Conservation (phyloP, 768 basidiomycete species). For the Cytidiella melzeri region DNA sequence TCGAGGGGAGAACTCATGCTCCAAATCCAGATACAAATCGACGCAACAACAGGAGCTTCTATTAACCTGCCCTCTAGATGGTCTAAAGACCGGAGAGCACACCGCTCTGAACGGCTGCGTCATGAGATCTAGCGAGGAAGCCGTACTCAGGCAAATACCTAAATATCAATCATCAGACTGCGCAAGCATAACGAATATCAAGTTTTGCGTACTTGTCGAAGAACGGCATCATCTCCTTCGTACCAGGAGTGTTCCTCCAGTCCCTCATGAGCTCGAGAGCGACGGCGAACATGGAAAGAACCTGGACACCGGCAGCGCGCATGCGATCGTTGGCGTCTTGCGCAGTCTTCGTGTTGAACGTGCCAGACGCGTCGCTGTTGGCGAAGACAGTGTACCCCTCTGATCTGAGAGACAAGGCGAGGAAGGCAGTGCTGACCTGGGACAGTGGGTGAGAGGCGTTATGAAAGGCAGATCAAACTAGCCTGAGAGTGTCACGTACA, state of each 20-base stretch:
- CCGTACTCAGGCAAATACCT: slow-evolving; percentile 31
- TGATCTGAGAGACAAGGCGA: slow-evolving; percentile 38
- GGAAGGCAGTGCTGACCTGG: slow-evolving; percentile 44
- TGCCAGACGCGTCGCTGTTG: slow-evolving; percentile 42
- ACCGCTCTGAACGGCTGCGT: slow-evolving; percentile 25
- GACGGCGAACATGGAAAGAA: slow-evolving; percentile 40
- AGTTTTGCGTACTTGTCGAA: slow-evolving; percentile 35
- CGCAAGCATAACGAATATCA: background rate
- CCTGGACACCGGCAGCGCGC: slow-evolving; percentile 40
- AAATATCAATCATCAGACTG: background rate
- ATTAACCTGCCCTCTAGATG: too few relatives aligned
- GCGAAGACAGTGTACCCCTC: slow-evolving; percentile 45
- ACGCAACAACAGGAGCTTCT: too few relatives aligned
- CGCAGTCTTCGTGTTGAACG: slow-evolving; percentile 33
- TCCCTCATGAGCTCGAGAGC: slow-evolving; percentile 43
- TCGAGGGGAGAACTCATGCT: too few relatives aligned
- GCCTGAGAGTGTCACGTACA: slow-evolving; percentile 24
- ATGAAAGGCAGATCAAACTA: background rate
- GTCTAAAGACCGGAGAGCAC: slow-evolving; percentile 17
- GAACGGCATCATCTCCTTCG: slow-evolving; percentile 36
- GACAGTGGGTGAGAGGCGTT: background rate
- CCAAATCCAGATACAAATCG: too few relatives aligned
- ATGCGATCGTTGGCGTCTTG: slow-evolving; percentile 42
- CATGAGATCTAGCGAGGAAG: slow-evolving; percentile 27
- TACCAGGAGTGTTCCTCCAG: slow-evolving; percentile 44